A percentile compares a stretch with the other conserved stretches of the same genome.
Evolutionary conservation across 495 filamentous ascomycete genomes (phyloP).

Genomic region (Aspergillus panamensis): DNA sequence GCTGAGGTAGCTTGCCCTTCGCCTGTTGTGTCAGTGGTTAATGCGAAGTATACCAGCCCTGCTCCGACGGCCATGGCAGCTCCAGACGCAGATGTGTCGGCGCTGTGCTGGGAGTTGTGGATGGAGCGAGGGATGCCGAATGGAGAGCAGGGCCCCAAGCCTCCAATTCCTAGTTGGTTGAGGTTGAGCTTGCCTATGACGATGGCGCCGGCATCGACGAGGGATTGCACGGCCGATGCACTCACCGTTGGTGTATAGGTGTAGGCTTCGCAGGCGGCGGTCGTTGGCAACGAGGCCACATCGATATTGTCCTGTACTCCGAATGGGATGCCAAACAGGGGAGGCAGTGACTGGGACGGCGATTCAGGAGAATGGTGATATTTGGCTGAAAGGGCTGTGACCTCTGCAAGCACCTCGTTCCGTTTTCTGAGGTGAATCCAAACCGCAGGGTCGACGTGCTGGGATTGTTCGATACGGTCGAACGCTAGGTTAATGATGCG

Average conservation of each 20-base stretch:
- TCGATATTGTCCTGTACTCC: neutral
- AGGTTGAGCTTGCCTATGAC: neutral
- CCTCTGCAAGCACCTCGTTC: neutral
- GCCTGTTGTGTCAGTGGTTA: conserved; percentile 3
- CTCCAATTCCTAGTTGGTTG: neutral
- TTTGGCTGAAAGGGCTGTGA: neutral
- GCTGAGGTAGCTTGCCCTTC: neutral
- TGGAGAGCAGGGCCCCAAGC: neutral
- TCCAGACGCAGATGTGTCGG: neutral
- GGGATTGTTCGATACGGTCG: neutral
- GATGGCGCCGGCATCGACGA: neutral
- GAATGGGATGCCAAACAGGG: conserved; percentile 1
- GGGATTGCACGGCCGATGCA: neutral
- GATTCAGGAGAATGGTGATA: neutral
- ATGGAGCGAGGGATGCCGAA: neutral
- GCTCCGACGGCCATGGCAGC: neutral
- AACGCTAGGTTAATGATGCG: neutral
- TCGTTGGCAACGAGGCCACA: neutral
- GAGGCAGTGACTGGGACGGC: neutral
- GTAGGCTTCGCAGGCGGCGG: neutral
- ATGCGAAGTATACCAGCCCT: neutral
- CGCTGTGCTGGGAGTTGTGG: neutral
- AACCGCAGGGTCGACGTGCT: neutral
- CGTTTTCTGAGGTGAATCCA: neutral
- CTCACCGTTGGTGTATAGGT: neutral